Evolutionary conservation across 805 yeast species (phyloP), one percentile per base, ranked within the genome.

Genomic region (Isabelozyma rhagii): DNA sequence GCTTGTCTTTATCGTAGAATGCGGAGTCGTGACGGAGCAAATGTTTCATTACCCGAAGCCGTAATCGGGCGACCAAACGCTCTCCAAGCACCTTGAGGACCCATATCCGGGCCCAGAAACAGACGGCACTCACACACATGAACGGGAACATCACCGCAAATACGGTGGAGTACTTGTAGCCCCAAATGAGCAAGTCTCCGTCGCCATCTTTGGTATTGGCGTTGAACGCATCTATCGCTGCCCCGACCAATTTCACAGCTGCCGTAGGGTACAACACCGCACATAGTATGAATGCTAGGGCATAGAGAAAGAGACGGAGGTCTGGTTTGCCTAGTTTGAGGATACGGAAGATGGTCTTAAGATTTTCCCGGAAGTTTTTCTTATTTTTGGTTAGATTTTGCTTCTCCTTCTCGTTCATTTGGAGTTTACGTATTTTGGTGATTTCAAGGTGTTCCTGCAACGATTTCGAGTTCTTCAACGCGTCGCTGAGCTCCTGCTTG

Each of bases 81-180:
- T 74, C 79, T 3, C 79, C 79, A 38, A 74, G 55, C 42, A 74
- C 55, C 50, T 67, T 67, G 48, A 67, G 59, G 9, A 66, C 71
- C 78, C 78, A 74, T 49, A 71, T 72, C 47, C 79, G 61, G 18
- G 79, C 77, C 79, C 79, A 74, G 56, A 73, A 74, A 52, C 79
- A 74, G 13, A 64, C 63, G 9, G 79, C 78, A 60, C 72, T 66
- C 4, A 67, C 66, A 44, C 62, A 59, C 74, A 74, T 71, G 47
- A 74, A 74, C 8, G 79, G 79, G 7, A 74, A 66, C 79, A 74
- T 74, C 21, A 69, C 56, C 13, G 64, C 62, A 49, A 74, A 72
- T 1, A 74, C 68, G 1, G 74, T 73, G 17, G 72, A 62, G 51
- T 71, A 72, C 50, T 71, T 72, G 52, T 68, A 74, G 5, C 79